phyloP scores from a whole-genome alignment of 345 rosid species.

The Murraya paniculata region DNA sequence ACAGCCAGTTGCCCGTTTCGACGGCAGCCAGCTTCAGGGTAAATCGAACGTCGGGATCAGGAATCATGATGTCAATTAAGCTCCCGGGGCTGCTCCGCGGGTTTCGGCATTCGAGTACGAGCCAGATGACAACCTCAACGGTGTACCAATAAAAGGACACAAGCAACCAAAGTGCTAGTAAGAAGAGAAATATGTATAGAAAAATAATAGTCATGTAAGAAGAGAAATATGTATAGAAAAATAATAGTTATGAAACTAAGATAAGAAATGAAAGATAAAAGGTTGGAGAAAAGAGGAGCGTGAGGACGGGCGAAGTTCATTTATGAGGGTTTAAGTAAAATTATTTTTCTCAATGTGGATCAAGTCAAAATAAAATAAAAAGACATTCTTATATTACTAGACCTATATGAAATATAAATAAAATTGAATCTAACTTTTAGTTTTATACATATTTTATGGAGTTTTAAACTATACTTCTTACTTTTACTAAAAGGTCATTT shows the following conservation, averaged over 20 bases:
- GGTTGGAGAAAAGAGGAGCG: background rate
- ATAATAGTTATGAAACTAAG: background rate
- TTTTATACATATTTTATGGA: no score
- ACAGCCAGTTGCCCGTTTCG: background rate
- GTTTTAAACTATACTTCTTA: no score
- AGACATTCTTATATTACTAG: no score
- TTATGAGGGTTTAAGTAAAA: background rate
- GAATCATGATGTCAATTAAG: slow-evolving; percentile 6
- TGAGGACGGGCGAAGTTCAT: background rate
- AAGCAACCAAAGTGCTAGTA: background rate
- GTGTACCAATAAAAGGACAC: background rate
- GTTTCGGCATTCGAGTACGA: background rate
- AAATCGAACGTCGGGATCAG: background rate
- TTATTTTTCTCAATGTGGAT: no score
- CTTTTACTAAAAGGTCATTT: no score
- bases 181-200: background rate
- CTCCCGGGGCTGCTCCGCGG: background rate
- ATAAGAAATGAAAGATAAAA: background rate
- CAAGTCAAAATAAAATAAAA: no score
- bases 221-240: background rate
- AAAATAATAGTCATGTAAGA: background rate
- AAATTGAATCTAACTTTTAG: no score
- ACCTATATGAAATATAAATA: no score
- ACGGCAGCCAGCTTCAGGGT: background rate
- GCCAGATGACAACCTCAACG: background rate